Evolutionary conservation across 1,139 yeast genomes (phyloP).

Genomic region (Blastobotrys raffinosifermentans): DNA sequence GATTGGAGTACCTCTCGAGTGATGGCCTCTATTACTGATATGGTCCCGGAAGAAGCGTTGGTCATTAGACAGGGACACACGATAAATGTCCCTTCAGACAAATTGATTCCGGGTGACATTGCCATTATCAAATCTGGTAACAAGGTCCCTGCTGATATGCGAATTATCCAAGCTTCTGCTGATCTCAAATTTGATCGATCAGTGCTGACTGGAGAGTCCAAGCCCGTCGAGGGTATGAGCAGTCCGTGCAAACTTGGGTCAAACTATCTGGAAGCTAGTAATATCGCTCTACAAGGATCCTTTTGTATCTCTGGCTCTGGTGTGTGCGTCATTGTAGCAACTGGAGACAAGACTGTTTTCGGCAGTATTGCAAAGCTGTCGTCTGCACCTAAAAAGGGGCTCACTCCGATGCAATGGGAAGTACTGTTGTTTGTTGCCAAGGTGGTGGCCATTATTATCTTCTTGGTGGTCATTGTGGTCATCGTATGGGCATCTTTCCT

Average conservation of each 20-base stretch:
- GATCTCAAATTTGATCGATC: slow-evolving; percentile 49
- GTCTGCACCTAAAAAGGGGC: slow-evolving; percentile 36
- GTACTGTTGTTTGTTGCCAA: slow-evolving; percentile 42
- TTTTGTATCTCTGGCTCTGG: slow-evolving; percentile 46
- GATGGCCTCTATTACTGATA: slow-evolving; percentile 44
- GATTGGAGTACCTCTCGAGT: slow-evolving; percentile 46
- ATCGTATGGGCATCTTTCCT: slow-evolving; percentile 46
- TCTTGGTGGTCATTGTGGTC: slow-evolving; percentile 38
- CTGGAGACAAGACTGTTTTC: slow-evolving; percentile 45
- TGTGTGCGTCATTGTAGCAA: slow-evolving; percentile 41
- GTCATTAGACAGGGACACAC: slow-evolving; percentile 41
- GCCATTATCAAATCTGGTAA: slow-evolving; percentile 42
- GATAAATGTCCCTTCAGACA: slow-evolving; percentile 34
- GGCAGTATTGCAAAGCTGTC: slow-evolving; percentile 44
- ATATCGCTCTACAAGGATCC: slow-evolving; percentile 48
- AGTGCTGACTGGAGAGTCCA: slow-evolving; percentile 48
- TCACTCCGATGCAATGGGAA: slow-evolving; percentile 44
- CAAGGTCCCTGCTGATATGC: slow-evolving; percentile 47
- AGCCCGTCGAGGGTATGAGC: slow-evolving; percentile 29
- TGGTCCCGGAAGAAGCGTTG: slow-evolving; percentile 43
- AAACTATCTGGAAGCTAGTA: slow-evolving; percentile 41
- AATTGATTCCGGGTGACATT: slow-evolving; percentile 49
- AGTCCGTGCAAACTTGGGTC: slow-evolving; percentile 7
- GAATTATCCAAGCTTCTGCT: slow-evolving; percentile 33
- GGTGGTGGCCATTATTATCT: slow-evolving; percentile 37